Base-by-base conservation (phyloP, 345 rosid species). In the Salix arbutifolia region DNA sequence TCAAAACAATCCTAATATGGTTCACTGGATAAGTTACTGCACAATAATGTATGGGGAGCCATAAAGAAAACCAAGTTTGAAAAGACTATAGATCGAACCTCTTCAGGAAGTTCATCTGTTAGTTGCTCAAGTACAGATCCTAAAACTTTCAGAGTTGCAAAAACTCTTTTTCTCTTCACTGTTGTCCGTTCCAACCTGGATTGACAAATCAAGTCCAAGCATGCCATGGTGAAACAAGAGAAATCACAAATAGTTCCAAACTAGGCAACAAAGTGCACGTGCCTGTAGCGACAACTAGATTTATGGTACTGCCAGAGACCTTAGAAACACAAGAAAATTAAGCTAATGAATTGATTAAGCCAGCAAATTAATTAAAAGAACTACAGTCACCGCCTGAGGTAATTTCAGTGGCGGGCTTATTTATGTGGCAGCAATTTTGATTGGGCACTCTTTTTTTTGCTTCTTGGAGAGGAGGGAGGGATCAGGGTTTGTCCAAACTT, bases 121-220 rank as follows among this genome's bases (percentile, higher is more conserved):
- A 96, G 80, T 86, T 96, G 91, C 88, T 81, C 89, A 85, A 96
- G 87, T 69, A 96, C 98, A 64, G 86, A 87, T 61, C 98, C 95
- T 62, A 96, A 75, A 81, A 96, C 97, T 84, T 85, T 92, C 46
- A 96, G 84, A 17, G 96, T 96, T 65, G 92, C 98, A 82, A 85
- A 93, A 58, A 93, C 93, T 78, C 88, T 86, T 81, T 96, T 93
- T 85, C 97, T 90, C 87, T 83, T 93, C 60, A 95, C 88, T 56
- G 91, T 91, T 84, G 85, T 93, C 69, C 87, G 85, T 85, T 96
- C 97, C 89, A 96, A 89, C 88, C 99, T 95, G 78, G 52, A 86
- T 78, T 81, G 65, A 75, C 76, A 69, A 81, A 67, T 31, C 33
- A 21, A 17, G 50, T 50, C 52, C 33, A 64, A 77, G 26, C 21